Evolutionary conservation across 495 filamentous ascomycete genomes (phyloP).

Genomic region (Xeromyces bisporus): DNA sequence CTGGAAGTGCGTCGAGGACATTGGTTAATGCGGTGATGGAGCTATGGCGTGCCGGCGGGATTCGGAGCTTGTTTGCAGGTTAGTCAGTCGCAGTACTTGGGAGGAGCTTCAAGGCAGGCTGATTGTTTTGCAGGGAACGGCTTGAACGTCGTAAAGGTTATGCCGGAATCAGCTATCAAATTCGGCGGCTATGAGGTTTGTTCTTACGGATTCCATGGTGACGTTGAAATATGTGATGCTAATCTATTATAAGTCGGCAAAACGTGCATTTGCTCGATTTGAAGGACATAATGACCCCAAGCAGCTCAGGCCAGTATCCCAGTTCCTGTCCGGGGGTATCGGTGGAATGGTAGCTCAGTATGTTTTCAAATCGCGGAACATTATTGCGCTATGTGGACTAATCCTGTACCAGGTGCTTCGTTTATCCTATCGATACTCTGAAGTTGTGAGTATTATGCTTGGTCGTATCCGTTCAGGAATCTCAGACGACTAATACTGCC

Average conservation of each 20-base stretch:
- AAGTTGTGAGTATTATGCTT: constrained; percentile 56
- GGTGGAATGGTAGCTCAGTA: constrained; percentile 89
- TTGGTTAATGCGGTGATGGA: constrained; percentile 53
- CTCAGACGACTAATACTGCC: constrained; percentile 6
- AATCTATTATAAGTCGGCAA: constrained; percentile 46
- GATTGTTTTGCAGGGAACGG: constrained; percentile 63
- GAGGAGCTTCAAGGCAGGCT: constrained; percentile 10
- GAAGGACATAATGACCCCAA: constrained; percentile 80
- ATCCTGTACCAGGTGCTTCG: constrained; percentile 72
- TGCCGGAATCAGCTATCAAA: constrained; percentile 94
- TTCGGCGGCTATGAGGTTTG: constrained; percentile 84
- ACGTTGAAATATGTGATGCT: constrained; percentile 2
- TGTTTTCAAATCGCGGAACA: no score
- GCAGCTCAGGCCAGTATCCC: constrained; percentile 61
- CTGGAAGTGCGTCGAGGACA: constrained; percentile 48
- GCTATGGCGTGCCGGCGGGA: constrained; percentile 74
- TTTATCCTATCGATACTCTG: constrained; percentile 92
- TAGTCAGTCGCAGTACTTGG: constrained; percentile 14
- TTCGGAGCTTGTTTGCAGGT: constrained; percentile 91
- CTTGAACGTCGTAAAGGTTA: constrained; percentile 90
- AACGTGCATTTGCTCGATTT: constrained; percentile 66
- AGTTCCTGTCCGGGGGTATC: constrained; percentile 78
- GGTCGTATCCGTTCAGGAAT: background rate
- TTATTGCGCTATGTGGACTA: no score
- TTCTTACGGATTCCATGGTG: background rate